These are phyloP conservation scores for Primulina huaijiensis DNA, from an alignment of 257 asterid genomes.

Conservation along the genomic window DNA sequence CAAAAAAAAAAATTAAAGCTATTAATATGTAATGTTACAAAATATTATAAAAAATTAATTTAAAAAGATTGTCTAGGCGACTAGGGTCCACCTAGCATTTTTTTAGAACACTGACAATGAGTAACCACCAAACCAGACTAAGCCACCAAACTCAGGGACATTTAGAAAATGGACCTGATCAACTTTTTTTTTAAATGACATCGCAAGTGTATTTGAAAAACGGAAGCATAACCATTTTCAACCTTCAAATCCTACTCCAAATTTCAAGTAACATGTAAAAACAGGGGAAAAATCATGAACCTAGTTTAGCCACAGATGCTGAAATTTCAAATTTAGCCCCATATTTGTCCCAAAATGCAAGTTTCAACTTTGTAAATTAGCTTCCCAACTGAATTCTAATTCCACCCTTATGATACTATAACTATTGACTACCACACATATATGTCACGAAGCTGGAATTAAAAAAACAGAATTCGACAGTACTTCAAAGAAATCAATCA, in stretches of 20 bases:
- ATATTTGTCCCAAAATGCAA: not conserved
- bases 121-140: not conserved
- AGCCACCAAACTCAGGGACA: not conserved
- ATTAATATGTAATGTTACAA: too few relatives aligned
- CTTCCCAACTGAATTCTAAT: not conserved
- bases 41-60: too few relatives aligned
- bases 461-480: not conserved
- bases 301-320: not conserved
- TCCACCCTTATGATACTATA: not conserved
- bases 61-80: too few relatives aligned
- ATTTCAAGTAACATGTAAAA: not conserved
- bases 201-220: too few relatives aligned
- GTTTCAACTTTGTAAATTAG: not conserved
- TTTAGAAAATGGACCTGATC: too few relatives aligned
- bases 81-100: too few relatives aligned
- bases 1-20: too few relatives aligned
- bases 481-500: conserved; percentile 1
- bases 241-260: not conserved
- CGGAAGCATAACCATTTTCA: not conserved
- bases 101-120: too few relatives aligned
- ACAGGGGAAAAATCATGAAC: not conserved
- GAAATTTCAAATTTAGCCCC: not conserved
- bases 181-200: too few relatives aligned
- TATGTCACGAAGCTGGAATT: not conserved
- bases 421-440: not conserved